Evolutionary conservation across 2,329 filamentous ascomycete genomes (phyloP), one percentile per base, ranked within the genome.

Genomic region (Penicillium sp.): DNA sequence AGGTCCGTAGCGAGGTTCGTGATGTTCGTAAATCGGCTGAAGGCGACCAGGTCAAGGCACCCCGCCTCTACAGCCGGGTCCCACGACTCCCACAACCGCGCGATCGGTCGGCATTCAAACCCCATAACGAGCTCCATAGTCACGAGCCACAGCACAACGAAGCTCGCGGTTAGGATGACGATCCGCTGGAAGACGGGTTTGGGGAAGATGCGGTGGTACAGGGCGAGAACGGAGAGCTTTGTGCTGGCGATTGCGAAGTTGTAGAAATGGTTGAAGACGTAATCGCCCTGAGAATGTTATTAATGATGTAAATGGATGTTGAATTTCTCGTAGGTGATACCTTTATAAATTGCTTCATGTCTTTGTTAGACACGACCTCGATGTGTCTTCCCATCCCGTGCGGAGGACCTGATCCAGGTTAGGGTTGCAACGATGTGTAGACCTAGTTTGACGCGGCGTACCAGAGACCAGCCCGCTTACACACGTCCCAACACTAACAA

Each of bases 191-290:
- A 66, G 7, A 45, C 38, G 9, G 45, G 45, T 3, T 58, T 63
- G 47, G 56, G 58, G 44, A 66, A 66, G 31, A 63, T 60, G 46
- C 65, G 63, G 46, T 65, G 48, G 49, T 66, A 66, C 2, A 66
- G 52, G 9, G 65, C 55, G 9, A 66, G 45, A 5, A 66, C 62
- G 5, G 65, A 52, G 19, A 66, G 55, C 21, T 66, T 66, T 8
- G 60, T 66, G 51, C 52, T 63, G 59, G 58, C 65, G 38, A 66
- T 65, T 48, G 63, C 60, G 23, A 57, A 38, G 47, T 66, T 50
- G 49, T 66, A 66, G 44, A 66, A 60, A 49, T 66, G 63, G 38
- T 62, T 66, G 49, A 66, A 63, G 49, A 66, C 48, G 30, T 66
- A 66, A 46, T 66, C 58, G 45, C 63, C 65, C 65, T 66, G 46